Percentiles rank a stretch among this genome's conserved stretches.
Conservation (phyloP, 768 basidiomycete species). For the Boletus subcaerulescens region DNA sequence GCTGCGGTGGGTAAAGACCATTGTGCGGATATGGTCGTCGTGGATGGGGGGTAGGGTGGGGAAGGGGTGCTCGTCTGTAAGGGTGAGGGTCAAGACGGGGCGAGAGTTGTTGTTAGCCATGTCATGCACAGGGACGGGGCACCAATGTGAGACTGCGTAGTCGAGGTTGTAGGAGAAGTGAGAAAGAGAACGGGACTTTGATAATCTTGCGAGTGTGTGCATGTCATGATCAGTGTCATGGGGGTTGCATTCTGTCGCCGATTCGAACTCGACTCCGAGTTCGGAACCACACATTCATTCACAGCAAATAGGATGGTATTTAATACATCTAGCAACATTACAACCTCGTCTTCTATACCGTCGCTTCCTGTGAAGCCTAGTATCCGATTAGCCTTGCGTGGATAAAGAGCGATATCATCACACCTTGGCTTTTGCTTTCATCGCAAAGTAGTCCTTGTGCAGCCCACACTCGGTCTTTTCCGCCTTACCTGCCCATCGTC, state of each 20-base stretch:
- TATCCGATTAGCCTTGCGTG: background rate
- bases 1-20: constrained; percentile 77
- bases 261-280: too few relatives aligned
- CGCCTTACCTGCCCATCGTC: constrained; percentile 84
- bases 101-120: constrained; percentile 7
- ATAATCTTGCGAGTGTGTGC: too few relatives aligned
- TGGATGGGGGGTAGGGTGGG: constrained; percentile 62
- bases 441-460: constrained; percentile 85
- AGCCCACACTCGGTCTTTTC: constrained; percentile 94
- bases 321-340: too few relatives aligned
- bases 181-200: too few relatives aligned
- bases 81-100: constrained; percentile 26
- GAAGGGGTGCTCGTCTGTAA: constrained; percentile 30
- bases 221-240: too few relatives aligned
- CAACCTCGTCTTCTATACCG: too few relatives aligned
- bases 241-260: too few relatives aligned
- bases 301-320: too few relatives aligned
- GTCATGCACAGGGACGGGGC: background rate
- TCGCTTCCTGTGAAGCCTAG: too few relatives aligned
- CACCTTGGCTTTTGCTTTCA: constrained; percentile 56
- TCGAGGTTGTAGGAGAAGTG: background rate
- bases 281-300: too few relatives aligned
- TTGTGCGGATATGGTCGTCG: constrained; percentile 41
- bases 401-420: background rate
- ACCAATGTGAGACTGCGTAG: constrained; percentile 2